phyloP scores from a whole-genome alignment of 2,329 filamentous ascomycete genomes.

The Penicillium frequentans region DNA sequence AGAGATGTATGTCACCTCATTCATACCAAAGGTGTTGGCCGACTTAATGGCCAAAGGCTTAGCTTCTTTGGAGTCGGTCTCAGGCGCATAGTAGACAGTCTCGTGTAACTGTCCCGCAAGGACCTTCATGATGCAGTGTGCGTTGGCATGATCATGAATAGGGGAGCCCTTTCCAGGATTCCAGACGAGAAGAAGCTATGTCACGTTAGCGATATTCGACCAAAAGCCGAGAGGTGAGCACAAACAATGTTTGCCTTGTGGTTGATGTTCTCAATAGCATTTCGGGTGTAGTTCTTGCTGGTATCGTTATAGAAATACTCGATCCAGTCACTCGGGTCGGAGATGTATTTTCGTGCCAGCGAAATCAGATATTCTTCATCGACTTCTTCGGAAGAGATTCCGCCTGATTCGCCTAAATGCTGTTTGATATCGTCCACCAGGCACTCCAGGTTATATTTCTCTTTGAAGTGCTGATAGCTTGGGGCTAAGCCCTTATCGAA shows the following conservation, averaged over 20 bases:
- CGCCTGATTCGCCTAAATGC: constrained; percentile 27
- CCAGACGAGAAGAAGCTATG: constrained; percentile 34
- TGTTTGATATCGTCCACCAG: constrained; percentile 29
- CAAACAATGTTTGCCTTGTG: constrained; percentile 34
- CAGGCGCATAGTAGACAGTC: constrained; percentile 27
- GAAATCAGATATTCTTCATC: constrained; percentile 27
- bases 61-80: constrained; percentile 3
- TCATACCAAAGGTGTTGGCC: constrained; percentile 21
- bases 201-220: background rate
- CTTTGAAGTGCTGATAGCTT: constrained; percentile 18
- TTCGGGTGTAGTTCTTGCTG: constrained; percentile 35
- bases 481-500: constrained; percentile 11
- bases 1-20: constrained; percentile 36
- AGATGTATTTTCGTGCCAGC: constrained; percentile 27
- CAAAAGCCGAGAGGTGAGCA: background rate
- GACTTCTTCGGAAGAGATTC: constrained; percentile 27
- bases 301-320: constrained; percentile 31
- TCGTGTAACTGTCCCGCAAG: constrained; percentile 31
- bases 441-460: constrained; percentile 22
- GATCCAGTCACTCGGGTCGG: constrained; percentile 30
- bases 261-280: constrained; percentile 34
- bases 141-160: constrained; percentile 38
- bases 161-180: constrained; percentile 37
- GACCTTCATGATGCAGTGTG: constrained; percentile 40
- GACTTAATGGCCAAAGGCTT: constrained; percentile 27